A percentile compares a stretch with the other conserved stretches of the same genome.
Evolutionary conservation across 2,329 filamentous ascomycete genomes (phyloP).

Genomic region (Claviceps humidiphila): DNA sequence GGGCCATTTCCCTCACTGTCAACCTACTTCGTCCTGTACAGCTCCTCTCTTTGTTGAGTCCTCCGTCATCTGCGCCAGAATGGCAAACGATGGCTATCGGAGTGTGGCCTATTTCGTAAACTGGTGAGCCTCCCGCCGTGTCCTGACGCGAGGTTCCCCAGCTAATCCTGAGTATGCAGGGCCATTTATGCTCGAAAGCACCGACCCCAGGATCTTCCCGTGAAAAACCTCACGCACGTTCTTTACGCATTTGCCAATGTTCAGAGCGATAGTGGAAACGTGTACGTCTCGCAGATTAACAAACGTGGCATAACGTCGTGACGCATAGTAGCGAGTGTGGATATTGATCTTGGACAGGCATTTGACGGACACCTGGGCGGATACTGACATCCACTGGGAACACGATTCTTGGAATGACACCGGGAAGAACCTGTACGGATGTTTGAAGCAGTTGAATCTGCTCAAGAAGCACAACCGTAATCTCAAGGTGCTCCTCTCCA

Average conservation of each 20-base stretch:
- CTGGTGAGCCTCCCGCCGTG: slow-evolving; percentile 30
- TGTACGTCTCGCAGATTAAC: slow-evolving; percentile 30
- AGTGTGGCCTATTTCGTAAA: slow-evolving; percentile 64
- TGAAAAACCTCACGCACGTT: slow-evolving; percentile 72
- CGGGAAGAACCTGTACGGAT: slow-evolving; percentile 77
- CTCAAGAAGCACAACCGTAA: slow-evolving; percentile 71
- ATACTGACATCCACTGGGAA: slow-evolving; percentile 61
- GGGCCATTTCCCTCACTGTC: background rate
- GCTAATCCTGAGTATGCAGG: slow-evolving; percentile 23
- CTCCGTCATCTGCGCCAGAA: background rate
- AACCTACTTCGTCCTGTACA: background rate
- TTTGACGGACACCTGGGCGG: slow-evolving; percentile 50
- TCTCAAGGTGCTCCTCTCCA: slow-evolving; percentile 72
- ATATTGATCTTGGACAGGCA: slow-evolving; percentile 17
- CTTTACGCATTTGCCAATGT: slow-evolving; percentile 89
- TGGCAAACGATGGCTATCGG: slow-evolving; percentile 35
- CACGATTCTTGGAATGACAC: slow-evolving; percentile 56
- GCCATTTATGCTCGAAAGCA: slow-evolving; percentile 80
- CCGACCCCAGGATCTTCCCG: slow-evolving; percentile 71
- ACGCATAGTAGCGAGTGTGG: background rate
- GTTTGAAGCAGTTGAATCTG: slow-evolving; percentile 76
- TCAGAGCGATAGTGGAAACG: slow-evolving; percentile 64
- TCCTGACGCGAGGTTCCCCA: background rate
- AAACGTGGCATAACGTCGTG: background rate
- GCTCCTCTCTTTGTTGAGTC: background rate